Evolutionary conservation across 495 filamentous ascomycete genomes (phyloP).

Genomic region (Extremus antarcticus): DNA sequence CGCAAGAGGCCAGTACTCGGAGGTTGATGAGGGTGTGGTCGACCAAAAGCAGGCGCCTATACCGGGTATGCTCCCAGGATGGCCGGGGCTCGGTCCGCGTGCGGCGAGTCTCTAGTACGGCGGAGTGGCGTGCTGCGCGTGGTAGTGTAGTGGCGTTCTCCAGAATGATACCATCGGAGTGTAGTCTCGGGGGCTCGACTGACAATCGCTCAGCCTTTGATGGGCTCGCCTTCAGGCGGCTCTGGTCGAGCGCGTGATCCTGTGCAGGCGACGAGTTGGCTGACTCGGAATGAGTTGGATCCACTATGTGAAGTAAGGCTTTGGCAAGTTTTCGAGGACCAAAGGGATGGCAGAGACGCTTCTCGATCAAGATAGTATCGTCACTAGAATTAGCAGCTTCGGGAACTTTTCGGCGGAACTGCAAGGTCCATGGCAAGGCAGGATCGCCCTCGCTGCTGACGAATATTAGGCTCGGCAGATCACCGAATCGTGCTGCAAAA

Average conservation of each 20-base stretch:
- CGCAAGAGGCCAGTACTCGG: background rate
- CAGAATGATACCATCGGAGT: too few species aligned
- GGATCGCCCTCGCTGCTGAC: background rate
- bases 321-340: background rate
- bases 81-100: background rate
- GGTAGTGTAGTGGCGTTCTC: too few species aligned
- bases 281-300: background rate
- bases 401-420: background rate
- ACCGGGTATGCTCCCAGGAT: background rate
- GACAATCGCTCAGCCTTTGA: too few species aligned
- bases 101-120: background rate
- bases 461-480: background rate
- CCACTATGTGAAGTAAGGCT: background rate
- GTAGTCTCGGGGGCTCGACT: too few species aligned
- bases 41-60: background rate
- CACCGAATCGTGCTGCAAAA: too few species aligned
- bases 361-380: background rate
- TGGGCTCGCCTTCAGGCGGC: too few species aligned
- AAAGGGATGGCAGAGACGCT: background rate
- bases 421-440: background rate
- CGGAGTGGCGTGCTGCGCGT: too few species aligned
- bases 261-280: background rate
- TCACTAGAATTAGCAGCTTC: background rate
- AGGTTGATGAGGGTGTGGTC: constrained; percentile 8
- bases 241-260: background rate